These are phyloP conservation scores for Oehlia diaphana DNA, from an alignment of 192 early-diverging fungal species.

Conservation along the genomic window DNA sequence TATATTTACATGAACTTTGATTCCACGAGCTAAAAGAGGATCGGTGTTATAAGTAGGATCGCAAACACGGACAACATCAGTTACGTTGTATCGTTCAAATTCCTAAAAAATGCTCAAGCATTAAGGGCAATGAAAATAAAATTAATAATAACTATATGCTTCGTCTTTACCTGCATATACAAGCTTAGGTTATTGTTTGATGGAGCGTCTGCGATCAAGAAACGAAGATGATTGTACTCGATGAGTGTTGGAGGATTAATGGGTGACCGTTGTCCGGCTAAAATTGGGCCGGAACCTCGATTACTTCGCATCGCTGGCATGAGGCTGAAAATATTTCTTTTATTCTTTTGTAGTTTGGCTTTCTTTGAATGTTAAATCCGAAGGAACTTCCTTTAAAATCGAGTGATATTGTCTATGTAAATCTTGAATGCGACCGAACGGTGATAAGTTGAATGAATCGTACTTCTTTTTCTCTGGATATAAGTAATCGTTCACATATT, in stretches of 20 bases:
- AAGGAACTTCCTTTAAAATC: not conserved
- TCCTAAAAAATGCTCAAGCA: conserved; percentile 49
- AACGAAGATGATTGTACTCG: conserved; percentile 68
- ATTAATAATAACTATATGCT: not conserved
- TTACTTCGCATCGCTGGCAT: not conserved
- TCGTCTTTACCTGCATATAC: conserved; percentile 58
- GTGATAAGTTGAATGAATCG: not conserved
- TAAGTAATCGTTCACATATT: not conserved
- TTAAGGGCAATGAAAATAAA: not conserved
- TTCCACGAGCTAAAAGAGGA: conserved; percentile 53
- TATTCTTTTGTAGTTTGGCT: too few species aligned
- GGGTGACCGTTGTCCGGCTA: not conserved
- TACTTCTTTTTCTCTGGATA: conserved; percentile 4
- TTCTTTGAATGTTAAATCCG: not conserved
- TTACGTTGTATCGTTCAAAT: conserved; percentile 62
- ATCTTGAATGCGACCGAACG: not conserved
- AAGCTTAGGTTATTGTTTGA: conserved; percentile 67
- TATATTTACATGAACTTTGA: conserved; percentile 62
- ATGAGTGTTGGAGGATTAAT: conserved; percentile 65
- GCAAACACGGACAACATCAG: conserved; percentile 82
- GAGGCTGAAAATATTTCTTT: not conserved
- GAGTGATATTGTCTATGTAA: not conserved
- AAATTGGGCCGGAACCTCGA: not conserved
- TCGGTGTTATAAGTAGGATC: conserved; percentile 77
- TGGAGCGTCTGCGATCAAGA: conserved; percentile 80